Percentiles rank a stretch among this genome's conserved stretches.
phyloP scores from a whole-genome alignment of 208 protist species.

The Acanthamoeba comandoni region DNA sequence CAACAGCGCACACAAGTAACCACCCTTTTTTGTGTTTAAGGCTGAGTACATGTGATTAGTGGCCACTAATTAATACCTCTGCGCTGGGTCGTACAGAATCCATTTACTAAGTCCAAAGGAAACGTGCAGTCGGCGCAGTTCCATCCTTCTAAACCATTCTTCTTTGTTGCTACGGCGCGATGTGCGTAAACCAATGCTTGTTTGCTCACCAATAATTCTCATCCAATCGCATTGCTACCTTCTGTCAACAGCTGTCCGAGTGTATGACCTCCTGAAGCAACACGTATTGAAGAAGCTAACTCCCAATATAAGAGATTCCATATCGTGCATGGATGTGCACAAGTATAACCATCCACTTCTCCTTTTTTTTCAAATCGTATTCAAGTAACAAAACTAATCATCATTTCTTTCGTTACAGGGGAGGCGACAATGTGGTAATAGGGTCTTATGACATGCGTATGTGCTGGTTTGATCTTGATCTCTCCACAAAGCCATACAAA shows the following conservation, averaged over 20 bases:
- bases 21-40: not conserved
- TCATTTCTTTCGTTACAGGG: slow-evolving; percentile 64
- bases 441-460: slow-evolving; percentile 89
- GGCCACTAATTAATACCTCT: not conserved
- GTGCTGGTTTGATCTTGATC: slow-evolving; percentile 98
- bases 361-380: not conserved
- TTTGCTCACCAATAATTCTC: not conserved
- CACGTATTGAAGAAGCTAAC: slow-evolving; percentile 95
- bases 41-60: not conserved
- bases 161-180: slow-evolving; percentile 96
- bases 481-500: slow-evolving; percentile 96
- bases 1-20: slow-evolving; percentile 77
- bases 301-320: not conserved
- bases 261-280: slow-evolving; percentile 98
- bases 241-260: slow-evolving; percentile 89
- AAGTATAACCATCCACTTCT: not conserved
- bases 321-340: not conserved
- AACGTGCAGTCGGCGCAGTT: slow-evolving; percentile 90
- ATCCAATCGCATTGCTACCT: slow-evolving; percentile 14
- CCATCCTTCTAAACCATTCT: slow-evolving; percentile 97
- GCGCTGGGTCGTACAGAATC: slow-evolving; percentile 77
- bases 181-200: not conserved
- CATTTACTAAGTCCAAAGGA: slow-evolving; percentile 86
- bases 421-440: slow-evolving; percentile 96
- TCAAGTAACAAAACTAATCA: not conserved